Conservation (phyloP, 257 asterid genomes). For the Solanum piurae region DNA sequence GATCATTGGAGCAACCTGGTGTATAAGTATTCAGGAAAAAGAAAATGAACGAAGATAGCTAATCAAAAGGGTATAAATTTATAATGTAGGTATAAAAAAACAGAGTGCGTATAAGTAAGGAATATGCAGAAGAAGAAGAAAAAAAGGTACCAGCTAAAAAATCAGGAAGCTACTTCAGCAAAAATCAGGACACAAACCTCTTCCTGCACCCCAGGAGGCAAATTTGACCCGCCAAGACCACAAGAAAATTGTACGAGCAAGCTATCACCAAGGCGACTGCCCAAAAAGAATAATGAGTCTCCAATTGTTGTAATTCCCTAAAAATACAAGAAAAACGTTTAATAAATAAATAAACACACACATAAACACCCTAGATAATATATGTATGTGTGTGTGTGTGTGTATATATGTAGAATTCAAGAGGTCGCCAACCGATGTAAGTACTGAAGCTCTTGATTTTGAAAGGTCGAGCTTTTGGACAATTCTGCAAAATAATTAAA, state of each 20-base stretch:
- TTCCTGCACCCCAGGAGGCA: conserved; percentile 66
- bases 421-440: conserved; percentile 68
- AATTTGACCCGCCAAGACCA: conserved; percentile 53
- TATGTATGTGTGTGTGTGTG: background rate
- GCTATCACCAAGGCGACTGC: conserved; percentile 97
- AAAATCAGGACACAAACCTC: conserved; percentile 49
- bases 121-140: background rate
- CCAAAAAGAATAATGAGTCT: conserved; percentile 81
- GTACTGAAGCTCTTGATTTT: conserved; percentile 95
- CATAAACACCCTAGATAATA: background rate
- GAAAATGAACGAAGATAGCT: background rate
- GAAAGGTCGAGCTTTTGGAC: conserved; percentile 92
- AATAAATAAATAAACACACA: background rate
- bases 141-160: background rate
- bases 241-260: conserved; percentile 83
- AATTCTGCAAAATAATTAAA: conserved; percentile 40
- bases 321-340: background rate
- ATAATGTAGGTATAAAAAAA: background rate
- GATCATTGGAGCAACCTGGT: background rate
- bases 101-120: background rate
- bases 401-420: background rate
- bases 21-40: background rate
- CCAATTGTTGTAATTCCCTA: conserved; percentile 86
- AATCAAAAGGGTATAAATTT: background rate
- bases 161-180: conserved; percentile 1